Evolutionary conservation across 352 stramenopile species (phyloP).

Genomic region (Globisporangium carolinianum): DNA sequence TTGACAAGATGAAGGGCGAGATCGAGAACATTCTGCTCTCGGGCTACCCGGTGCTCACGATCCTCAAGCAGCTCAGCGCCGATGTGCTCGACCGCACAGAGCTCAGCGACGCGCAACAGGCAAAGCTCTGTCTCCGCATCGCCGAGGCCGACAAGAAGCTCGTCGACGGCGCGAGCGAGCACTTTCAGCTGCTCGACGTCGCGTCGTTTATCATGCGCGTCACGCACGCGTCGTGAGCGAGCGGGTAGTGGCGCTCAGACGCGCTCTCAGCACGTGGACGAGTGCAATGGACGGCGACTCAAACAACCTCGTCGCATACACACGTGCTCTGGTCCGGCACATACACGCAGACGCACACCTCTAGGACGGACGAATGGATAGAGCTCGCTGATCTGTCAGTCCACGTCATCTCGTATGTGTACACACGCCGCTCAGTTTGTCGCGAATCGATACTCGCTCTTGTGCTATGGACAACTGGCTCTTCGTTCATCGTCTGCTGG

Average conservation of each 20-base stretch:
- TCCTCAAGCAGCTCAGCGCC: constrained; percentile 87
- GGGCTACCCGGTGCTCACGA: constrained; percentile 90
- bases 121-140: constrained; percentile 91
- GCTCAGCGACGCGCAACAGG: constrained; percentile 90
- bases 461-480: too few relatives aligned
- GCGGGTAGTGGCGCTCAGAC: neutral
- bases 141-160: constrained; percentile 95
- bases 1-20: constrained; percentile 87
- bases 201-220: constrained; percentile 79
- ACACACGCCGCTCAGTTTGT: too few relatives aligned
- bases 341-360: neutral
- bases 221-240: constrained; percentile 34
- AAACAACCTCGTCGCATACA: neutral
- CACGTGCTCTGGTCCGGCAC: too few relatives aligned
- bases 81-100: constrained; percentile 67
- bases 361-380: constrained; percentile 5
- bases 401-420: too few relatives aligned
- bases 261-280: too few relatives aligned
- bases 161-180: constrained; percentile 93
- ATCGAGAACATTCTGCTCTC: constrained; percentile 89
- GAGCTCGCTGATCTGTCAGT: too few relatives aligned
- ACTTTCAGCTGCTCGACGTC: constrained; percentile 96
- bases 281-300: neutral
- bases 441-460: too few relatives aligned
- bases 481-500: too few relatives aligned